Conservation (phyloP, 1,284 basidiomycete species). For the Fistulina hepatica region DNA sequence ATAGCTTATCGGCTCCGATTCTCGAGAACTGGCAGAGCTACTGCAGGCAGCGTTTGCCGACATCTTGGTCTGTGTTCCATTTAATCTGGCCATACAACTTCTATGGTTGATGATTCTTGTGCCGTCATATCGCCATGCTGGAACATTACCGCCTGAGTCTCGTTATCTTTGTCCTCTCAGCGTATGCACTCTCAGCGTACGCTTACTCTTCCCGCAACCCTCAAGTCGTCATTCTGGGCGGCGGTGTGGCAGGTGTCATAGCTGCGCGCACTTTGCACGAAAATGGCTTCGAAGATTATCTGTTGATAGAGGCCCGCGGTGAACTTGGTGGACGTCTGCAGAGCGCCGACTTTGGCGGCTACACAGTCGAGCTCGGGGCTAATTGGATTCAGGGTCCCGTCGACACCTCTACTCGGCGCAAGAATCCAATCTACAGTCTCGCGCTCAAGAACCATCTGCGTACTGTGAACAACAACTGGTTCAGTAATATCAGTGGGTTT, state of each 20-base stretch:
- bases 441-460: conserved; percentile 45
- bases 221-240: conserved; percentile 34
- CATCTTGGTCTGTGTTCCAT: too few species aligned
- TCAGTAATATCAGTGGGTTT: conserved; percentile 38
- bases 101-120: too few species aligned
- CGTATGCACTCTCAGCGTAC: too few species aligned
- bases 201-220: background rate
- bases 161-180: too few species aligned
- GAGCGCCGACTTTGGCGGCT: conserved; percentile 34
- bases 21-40: too few species aligned
- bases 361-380: conserved; percentile 49
- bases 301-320: conserved; percentile 48
- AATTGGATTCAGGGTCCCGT: conserved; percentile 64
- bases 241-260: conserved; percentile 55
- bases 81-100: too few species aligned
- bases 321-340: conserved; percentile 55
- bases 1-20: too few species aligned
- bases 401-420: conserved; percentile 28
- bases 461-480: conserved; percentile 36
- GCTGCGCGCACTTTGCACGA: conserved; percentile 51
- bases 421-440: conserved; percentile 52
- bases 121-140: too few species aligned
- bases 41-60: too few species aligned
- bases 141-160: too few species aligned
- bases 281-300: conserved; percentile 46